Evolutionary conservation across 768 basidiomycete species (phyloP), one percentile per base, ranked within the genome.

Genomic region (Daedalea quercina): DNA sequence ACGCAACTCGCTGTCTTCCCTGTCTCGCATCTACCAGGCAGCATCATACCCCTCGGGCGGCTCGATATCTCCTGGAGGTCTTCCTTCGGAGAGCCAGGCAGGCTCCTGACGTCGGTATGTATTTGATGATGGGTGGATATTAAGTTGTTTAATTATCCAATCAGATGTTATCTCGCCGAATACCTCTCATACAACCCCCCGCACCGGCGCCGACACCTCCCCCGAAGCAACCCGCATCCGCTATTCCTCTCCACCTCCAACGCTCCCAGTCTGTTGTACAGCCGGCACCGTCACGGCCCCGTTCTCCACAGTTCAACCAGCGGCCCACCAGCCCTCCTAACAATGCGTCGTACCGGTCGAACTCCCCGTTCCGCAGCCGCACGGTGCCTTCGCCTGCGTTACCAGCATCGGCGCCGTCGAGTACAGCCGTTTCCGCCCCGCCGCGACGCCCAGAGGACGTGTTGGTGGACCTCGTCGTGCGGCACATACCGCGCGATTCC

Each of bases 41-140:
- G 76, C 22, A 71, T 85, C 40, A 77, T 94, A 17, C 80, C 90
- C 15, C 78, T 96, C 3, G 93, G 93, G n/a, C 75, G 87, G 53
- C 74, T 95, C 22, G 92, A 96, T 63, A 85, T 97, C 43, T 80
- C 82, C 12, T 97, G 94, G 94, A 73, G 83, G 43, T 91, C 92
- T 7, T 79, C 81, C 2, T 86, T 85, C 57, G 90, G 90, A 9
- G 90, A 94, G 69, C 85, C 85, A 24, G 94, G 94, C 0, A 78
- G 91, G 25, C 73, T 97, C 1, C 71, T 94, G 26, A 95, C 94
- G 1, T 94, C 93, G 9, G 80, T 80, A 61, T 55, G 77, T 34
- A 6, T 20, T 49, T n/a, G n/a, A 49, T 22, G 19, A 44, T 3
- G 2, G 7, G 4, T 9, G 8, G 11, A 12, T 2, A 22, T 25